Conservation (phyloP, 2,329 filamentous ascomycete genomes). For the Boeremia lycopersici region DNA sequence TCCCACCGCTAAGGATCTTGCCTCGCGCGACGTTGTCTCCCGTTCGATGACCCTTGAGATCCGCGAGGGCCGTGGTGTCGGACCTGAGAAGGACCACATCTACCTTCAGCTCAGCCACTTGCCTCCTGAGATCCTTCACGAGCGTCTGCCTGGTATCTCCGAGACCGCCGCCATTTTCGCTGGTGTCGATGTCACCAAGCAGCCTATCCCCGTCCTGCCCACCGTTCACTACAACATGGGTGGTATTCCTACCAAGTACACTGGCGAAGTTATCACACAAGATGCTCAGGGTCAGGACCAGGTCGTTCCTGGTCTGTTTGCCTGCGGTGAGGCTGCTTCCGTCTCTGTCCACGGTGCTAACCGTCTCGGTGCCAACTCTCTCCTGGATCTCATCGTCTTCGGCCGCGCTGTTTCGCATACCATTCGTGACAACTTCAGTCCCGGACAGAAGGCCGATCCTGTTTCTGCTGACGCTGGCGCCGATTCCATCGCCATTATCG, state of each 20-base stretch:
- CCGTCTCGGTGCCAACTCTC: slow-evolving; percentile 96
- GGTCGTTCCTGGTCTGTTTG: slow-evolving; percentile 92
- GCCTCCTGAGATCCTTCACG: slow-evolving; percentile 87
- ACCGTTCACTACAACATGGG: slow-evolving; percentile 99
- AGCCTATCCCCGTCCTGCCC: slow-evolving; percentile 93
- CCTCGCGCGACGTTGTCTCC: slow-evolving; percentile 93
- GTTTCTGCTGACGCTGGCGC: slow-evolving; percentile 85
- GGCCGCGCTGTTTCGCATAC: slow-evolving; percentile 97
- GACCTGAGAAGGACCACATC: slow-evolving; percentile 97
- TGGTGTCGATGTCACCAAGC: slow-evolving; percentile 95
- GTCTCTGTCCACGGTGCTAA: slow-evolving; percentile 98
- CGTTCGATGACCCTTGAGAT: slow-evolving; percentile 99
- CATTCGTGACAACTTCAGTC: slow-evolving; percentile 91
- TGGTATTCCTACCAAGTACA: slow-evolving; percentile 97
- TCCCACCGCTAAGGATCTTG: slow-evolving; percentile 96
- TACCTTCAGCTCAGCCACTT: slow-evolving; percentile 97
- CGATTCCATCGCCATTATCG: slow-evolving; percentile 83
- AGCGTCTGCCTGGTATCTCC: slow-evolving; percentile 97
- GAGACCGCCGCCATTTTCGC: slow-evolving; percentile 98
- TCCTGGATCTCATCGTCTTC: slow-evolving; percentile 96
- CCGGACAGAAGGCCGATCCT: slow-evolving; percentile 79
- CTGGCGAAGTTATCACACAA: slow-evolving; percentile 90
- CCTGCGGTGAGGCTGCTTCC: slow-evolving; percentile 95
- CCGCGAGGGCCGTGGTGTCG: slow-evolving; percentile 94
- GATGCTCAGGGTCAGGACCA: slow-evolving; percentile 87